Percentiles rank a stretch among this genome's conserved stretches.
phyloP scores from a whole-genome alignment of 2,329 filamentous ascomycete species.

The Colletotrichum tofieldiae region DNA sequence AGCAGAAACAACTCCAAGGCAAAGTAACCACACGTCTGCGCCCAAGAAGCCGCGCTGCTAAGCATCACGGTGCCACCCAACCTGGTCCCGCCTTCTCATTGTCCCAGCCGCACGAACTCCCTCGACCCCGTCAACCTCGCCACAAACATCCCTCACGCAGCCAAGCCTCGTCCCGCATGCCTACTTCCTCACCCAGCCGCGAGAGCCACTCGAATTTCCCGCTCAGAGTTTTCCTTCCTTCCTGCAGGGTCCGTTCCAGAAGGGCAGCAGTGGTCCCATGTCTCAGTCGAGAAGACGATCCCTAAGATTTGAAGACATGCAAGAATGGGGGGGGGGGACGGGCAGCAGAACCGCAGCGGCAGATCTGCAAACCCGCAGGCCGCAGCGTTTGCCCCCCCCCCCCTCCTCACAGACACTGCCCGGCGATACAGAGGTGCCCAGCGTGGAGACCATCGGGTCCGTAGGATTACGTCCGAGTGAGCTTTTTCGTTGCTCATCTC shows the following conservation, averaged over 20 bases:
- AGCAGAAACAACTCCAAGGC: too few species aligned
- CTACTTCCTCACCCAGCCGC: neutral
- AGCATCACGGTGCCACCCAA: neutral
- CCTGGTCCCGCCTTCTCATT: neutral
- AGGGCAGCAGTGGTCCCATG: neutral
- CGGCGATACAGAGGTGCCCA: neutral
- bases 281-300: neutral
- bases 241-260: neutral
- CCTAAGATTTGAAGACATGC: neutral
- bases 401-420: neutral
- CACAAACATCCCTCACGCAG: neutral
- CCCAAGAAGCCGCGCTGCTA: neutral
- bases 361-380: slow-evolving; percentile 6
- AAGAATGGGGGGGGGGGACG: neutral
- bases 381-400: neutral
- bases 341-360: neutral
- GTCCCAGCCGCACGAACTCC: neutral
- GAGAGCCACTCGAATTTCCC: neutral
- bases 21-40: neutral
- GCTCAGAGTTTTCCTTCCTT: neutral
- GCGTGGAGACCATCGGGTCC: neutral
- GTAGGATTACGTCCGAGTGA: neutral
- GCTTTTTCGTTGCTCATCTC: neutral
- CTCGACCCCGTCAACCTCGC: neutral
- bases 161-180: neutral